These are phyloP conservation scores for Giardia muris DNA, from an alignment of 208 protist species.

Conservation along the genomic window DNA sequence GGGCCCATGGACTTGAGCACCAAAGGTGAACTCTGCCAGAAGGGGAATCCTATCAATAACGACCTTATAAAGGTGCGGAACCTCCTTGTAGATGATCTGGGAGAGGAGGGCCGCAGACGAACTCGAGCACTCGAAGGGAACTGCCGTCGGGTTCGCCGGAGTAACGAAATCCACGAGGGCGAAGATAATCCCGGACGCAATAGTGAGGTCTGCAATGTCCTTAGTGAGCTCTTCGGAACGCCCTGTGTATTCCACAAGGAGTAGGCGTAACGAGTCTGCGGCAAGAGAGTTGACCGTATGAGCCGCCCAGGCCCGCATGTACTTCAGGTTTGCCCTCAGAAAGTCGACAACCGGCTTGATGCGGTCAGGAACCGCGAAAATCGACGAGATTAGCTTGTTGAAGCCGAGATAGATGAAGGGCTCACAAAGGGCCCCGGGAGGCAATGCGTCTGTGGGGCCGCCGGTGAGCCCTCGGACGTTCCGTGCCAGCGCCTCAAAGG, in stretches of 20 bases:
- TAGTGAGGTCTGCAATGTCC: neutral
- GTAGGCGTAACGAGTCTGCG: neutral
- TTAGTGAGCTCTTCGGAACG: neutral
- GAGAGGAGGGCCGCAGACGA: neutral
- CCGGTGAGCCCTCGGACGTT: neutral
- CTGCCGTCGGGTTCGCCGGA: neutral
- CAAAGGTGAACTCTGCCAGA: neutral
- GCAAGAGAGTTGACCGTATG: neutral
- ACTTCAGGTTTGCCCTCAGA: neutral
- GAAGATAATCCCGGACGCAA: neutral
- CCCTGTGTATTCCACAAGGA: neutral
- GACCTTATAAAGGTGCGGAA: slow-evolving; percentile 12
- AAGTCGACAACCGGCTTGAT: neutral
- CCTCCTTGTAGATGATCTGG: neutral
- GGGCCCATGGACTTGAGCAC: neutral
- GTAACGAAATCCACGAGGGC: neutral
- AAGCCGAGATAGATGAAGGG: slow-evolving; percentile 15
- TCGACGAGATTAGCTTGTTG: neutral
- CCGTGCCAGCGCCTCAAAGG: slow-evolving; percentile 10
- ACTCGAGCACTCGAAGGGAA: neutral
- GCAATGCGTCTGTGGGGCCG: neutral
- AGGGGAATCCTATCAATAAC: neutral
- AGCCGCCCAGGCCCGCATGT: neutral
- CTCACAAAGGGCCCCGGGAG: neutral
- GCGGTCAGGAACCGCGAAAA: neutral